These are phyloP conservation scores for Paxillus rubicundulus DNA, from an alignment of 768 basidiomycete genomes.

Conservation along the genomic window DNA sequence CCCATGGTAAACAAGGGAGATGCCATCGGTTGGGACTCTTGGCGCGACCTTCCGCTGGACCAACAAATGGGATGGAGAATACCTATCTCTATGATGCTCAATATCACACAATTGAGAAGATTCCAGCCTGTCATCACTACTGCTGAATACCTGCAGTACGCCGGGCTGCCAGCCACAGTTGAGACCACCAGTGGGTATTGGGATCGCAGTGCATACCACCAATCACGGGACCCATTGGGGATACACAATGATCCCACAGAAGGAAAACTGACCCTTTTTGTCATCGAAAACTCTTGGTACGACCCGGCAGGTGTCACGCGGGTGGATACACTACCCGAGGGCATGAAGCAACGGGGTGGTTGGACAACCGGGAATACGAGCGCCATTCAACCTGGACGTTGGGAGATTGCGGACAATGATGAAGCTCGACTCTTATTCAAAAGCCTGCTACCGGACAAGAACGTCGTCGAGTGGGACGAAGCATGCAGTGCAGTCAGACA, in stretches of 20 bases:
- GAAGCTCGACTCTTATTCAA: constrained; percentile 16
- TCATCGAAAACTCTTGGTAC: constrained; percentile 40
- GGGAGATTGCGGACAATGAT: constrained; percentile 8
- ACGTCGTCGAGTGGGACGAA: constrained; percentile 29
- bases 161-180: constrained; percentile 25
- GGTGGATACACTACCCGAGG: constrained; percentile 34
- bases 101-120: constrained; percentile 37
- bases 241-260: constrained; percentile 14
- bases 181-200: constrained; percentile 41
- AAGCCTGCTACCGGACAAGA: constrained; percentile 18
- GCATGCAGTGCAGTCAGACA: constrained; percentile 22
- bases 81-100: constrained; percentile 37
- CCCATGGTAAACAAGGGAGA: constrained; percentile 43
- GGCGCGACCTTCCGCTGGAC: constrained; percentile 36
- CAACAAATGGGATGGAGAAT: constrained; percentile 33
- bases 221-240: constrained; percentile 11
- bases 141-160: constrained; percentile 40
- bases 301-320: constrained; percentile 36
- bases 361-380: constrained; percentile 19
- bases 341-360: constrained; percentile 24
- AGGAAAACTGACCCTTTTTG: constrained; percentile 24
- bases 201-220: constrained; percentile 31
- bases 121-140: constrained; percentile 35
- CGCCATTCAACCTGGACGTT: constrained; percentile 12
- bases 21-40: constrained; percentile 37